Conservation (phyloP, 768 basidiomycete genomes). For the Mycena vulgaris region DNA sequence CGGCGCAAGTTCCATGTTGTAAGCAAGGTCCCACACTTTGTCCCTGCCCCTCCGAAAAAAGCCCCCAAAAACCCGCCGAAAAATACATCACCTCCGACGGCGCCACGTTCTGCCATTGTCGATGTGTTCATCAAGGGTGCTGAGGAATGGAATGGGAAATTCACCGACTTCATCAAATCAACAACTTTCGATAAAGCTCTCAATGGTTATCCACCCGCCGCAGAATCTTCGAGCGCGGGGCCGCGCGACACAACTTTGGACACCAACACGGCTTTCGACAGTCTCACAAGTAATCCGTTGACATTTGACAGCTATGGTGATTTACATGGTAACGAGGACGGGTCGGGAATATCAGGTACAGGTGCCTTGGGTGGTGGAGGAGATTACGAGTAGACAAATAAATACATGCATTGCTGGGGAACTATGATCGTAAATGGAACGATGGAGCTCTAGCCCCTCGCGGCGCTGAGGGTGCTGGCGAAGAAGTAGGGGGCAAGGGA, state of each 20-base stretch:
- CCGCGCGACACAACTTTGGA: constrained; percentile 15
- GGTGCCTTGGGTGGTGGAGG: constrained; percentile 37
- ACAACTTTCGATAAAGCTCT: constrained; percentile 43
- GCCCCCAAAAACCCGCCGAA: background rate
- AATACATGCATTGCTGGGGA: too few relatives aligned
- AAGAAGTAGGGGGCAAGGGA: background rate
- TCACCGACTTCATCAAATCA: constrained; percentile 35
- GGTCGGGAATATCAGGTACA: background rate
- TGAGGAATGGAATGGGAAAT: constrained; percentile 40
- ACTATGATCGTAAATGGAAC: background rate
- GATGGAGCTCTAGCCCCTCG: background rate
- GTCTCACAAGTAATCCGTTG: constrained; percentile 21
- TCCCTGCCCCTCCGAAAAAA: constrained; percentile 19
- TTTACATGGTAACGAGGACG: constrained; percentile 27
- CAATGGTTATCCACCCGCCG: constrained; percentile 41
- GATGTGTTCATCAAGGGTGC: constrained; percentile 7
- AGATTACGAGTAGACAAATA: constrained; percentile 29
- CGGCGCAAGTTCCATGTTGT: constrained; percentile 28
- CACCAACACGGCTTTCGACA: constrained; percentile 38
- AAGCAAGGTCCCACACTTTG: constrained; percentile 26
- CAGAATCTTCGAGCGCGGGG: background rate
- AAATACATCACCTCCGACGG: background rate
- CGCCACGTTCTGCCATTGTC: constrained; percentile 6
- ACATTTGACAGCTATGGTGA: constrained; percentile 34
- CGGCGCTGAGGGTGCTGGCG: background rate